A percentile compares a stretch with the other conserved stretches of the same genome.
phyloP scores from a whole-genome alignment of 371 early-diverging fungal species.

The Actinomortierella wolfii region DNA sequence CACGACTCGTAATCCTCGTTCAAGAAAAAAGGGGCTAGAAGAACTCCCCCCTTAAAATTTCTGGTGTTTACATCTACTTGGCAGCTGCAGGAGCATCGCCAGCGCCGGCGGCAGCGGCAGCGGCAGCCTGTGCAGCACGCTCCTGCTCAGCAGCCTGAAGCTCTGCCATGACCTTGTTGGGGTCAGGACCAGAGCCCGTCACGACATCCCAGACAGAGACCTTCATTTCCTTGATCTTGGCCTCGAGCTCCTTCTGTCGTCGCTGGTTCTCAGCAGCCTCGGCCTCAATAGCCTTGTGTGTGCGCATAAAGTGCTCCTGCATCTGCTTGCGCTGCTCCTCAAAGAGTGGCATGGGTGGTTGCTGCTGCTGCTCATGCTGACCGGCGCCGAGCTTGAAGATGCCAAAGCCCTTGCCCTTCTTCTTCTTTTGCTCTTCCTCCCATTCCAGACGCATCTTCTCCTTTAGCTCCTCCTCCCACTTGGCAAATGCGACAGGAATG shows the following conservation, averaged over 20 bases:
- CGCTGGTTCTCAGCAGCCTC: conserved; percentile 44
- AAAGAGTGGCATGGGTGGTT: conserved; percentile 38
- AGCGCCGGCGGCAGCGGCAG: too few species aligned
- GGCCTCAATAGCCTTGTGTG: conserved; percentile 43
- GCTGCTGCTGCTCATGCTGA: conserved; percentile 38
- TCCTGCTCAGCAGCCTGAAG: too few species aligned
- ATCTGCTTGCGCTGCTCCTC: conserved; percentile 43
- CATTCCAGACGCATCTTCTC: conserved; percentile 67
- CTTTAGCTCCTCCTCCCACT: conserved; percentile 72
- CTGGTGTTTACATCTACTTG: too few species aligned
- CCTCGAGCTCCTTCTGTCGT: conserved; percentile 46
- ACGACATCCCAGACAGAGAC: conserved; percentile 45
- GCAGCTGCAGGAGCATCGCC: too few species aligned
- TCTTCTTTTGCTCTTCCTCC: conserved; percentile 71
- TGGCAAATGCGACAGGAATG: conserved; percentile 73
- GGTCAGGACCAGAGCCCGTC: conserved; percentile 6
- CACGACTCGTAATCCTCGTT: too few species aligned
- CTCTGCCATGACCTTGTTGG: too few species aligned
- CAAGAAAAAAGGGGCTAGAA: too few species aligned
- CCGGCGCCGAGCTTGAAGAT: conserved; percentile 34
- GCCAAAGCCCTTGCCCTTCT: conserved; percentile 48
- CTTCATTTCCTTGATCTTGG: conserved; percentile 42
- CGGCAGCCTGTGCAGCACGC: too few species aligned
- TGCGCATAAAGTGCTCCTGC: conserved; percentile 45
- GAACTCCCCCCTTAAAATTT: too few species aligned